Evolutionary conservation across 176 grass and related monocot species (phyloP).

Genomic region (Paspalum notatum): DNA sequence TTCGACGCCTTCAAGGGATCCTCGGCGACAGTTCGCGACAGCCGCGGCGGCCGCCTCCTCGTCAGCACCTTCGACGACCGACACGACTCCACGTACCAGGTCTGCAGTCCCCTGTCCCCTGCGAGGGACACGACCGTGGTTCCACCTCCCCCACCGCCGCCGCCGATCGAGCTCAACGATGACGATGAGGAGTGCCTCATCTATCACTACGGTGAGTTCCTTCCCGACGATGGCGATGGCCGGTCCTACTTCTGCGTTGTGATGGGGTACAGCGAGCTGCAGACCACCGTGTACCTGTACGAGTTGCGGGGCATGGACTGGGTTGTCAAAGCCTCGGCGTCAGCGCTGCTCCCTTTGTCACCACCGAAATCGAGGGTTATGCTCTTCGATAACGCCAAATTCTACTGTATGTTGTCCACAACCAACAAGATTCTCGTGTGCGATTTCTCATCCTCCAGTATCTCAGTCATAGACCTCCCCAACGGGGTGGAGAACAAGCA

Average conservation of each 20-base stretch:
- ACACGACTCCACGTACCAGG: neutral
- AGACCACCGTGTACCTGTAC: slow-evolving; percentile 33
- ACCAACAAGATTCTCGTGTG: neutral
- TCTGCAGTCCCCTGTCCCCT: slow-evolving; percentile 39
- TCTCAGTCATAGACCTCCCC: slow-evolving; percentile 26
- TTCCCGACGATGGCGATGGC: slow-evolving; percentile 4
- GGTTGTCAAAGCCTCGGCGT: slow-evolving; percentile 17
- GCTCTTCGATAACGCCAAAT: slow-evolving; percentile 8
- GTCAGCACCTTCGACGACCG: neutral
- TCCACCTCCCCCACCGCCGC: slow-evolving; percentile 25
- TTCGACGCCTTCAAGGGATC: slow-evolving; percentile 20
- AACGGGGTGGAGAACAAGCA: slow-evolving; percentile 21
- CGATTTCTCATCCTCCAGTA: neutral
- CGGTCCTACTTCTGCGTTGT: slow-evolving; percentile 35
- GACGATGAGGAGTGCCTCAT: slow-evolving; percentile 24
- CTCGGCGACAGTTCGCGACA: neutral
- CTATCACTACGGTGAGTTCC: slow-evolving; percentile 35
- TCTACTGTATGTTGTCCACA: slow-evolving; percentile 22
- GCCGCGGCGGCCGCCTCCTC: slow-evolving; percentile 40
- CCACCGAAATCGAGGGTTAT: slow-evolving; percentile 21
- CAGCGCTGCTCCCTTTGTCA: neutral
- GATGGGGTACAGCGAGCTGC: slow-evolving; percentile 35
- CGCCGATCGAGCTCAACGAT: slow-evolving; percentile 22
- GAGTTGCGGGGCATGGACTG: slow-evolving; percentile 26
- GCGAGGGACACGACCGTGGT: slow-evolving; percentile 1